These are phyloP conservation scores for Lactarius indigo DNA, from an alignment of 768 basidiomycete species.

Conservation along the genomic window DNA sequence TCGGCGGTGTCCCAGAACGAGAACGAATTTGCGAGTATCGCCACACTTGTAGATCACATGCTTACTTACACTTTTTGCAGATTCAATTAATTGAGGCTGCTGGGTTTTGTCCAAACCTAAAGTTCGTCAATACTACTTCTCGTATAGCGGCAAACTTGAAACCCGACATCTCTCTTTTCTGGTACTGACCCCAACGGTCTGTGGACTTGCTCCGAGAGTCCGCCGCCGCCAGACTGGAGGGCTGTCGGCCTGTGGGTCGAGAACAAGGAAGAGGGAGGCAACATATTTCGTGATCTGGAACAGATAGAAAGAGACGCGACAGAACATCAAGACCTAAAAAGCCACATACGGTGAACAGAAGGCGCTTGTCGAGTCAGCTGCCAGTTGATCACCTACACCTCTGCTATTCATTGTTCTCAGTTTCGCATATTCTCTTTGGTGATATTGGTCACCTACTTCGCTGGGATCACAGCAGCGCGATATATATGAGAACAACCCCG, in stretches of 20 bases:
- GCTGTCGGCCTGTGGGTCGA: conserved; percentile 3
- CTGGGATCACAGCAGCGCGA: too few relatives aligned
- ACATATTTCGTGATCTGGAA: background rate
- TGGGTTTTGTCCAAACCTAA: background rate
- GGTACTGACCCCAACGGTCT: background rate
- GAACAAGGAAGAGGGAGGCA: background rate
- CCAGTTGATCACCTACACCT: too few relatives aligned
- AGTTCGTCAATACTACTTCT: background rate
- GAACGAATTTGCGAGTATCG: background rate
- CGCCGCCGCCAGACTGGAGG: background rate
- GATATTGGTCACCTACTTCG: too few relatives aligned
- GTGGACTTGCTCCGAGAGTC: background rate
- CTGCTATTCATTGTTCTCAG: too few relatives aligned
- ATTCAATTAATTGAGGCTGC: background rate
- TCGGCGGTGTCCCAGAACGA: background rate
- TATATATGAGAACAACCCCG: too few relatives aligned
- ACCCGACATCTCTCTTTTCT: conserved; percentile 10
- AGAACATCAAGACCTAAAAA: too few relatives aligned
- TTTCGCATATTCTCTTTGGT: too few relatives aligned
- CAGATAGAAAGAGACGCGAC: too few relatives aligned
- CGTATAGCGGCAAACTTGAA: background rate
- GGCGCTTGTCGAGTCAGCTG: too few relatives aligned
- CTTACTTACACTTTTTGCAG: background rate
- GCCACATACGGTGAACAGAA: too few relatives aligned
- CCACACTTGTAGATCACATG: background rate